Evolutionary conservation across 2,329 filamentous ascomycete species (phyloP).

Genomic region (Trichoderma sp.): DNA sequence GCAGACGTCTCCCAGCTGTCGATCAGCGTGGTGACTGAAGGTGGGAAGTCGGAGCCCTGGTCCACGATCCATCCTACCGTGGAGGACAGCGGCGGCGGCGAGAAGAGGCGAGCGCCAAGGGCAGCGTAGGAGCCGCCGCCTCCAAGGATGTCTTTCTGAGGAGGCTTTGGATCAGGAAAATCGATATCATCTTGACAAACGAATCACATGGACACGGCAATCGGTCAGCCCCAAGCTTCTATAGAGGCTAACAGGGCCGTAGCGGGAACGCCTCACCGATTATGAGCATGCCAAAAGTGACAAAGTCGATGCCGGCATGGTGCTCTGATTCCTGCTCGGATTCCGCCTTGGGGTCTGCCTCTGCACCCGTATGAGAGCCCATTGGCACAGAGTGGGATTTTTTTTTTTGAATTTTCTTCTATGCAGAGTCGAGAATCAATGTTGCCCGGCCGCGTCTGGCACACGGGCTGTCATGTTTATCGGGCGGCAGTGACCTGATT

Average conservation of each 20-base stretch:
- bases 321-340: slow-evolving; percentile 13
- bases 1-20: slow-evolving; percentile 76
- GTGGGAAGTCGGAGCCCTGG: slow-evolving; percentile 83
- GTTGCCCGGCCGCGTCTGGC: background rate
- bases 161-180: slow-evolving; percentile 69
- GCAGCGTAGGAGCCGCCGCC: slow-evolving; percentile 87
- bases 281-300: slow-evolving; percentile 74
- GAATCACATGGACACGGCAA: slow-evolving; percentile 13
- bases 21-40: slow-evolving; percentile 65
- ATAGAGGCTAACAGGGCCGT: slow-evolving; percentile 16
- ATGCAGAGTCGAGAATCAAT: slow-evolving; percentile 1
- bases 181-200: slow-evolving; percentile 81
- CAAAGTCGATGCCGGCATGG: slow-evolving; percentile 59
- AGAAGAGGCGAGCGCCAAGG: slow-evolving; percentile 85
- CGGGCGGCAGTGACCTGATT: slow-evolving; percentile 22
- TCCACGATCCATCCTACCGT: slow-evolving; percentile 91
- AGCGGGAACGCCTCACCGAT: slow-evolving; percentile 56
- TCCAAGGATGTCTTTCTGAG: slow-evolving; percentile 77
- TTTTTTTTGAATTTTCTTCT: background rate
- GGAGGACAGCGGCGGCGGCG: slow-evolving; percentile 66
- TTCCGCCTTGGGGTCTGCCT: slow-evolving; percentile 5
- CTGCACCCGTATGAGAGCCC: slow-evolving; percentile 9
- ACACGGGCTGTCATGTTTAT: slow-evolving; percentile 9
- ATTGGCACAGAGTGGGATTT: slow-evolving; percentile 14
- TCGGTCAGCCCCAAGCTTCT: slow-evolving; percentile 21